phyloP scores from a whole-genome alignment of 176 grass and related monocot genomes.

The Tillandsia leiboldiana region DNA sequence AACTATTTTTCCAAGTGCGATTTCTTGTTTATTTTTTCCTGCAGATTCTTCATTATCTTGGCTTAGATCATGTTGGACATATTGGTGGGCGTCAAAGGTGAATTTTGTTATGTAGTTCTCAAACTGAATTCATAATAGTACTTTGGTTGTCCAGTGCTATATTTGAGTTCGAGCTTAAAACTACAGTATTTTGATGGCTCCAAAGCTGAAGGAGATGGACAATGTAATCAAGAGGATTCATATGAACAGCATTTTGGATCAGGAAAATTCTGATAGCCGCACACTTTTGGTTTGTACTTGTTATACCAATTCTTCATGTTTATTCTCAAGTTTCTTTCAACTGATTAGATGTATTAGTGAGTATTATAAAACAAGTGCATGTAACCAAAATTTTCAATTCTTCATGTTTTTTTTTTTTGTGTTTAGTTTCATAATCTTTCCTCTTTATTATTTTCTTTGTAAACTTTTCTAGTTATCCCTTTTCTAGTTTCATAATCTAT shows the following conservation, averaged over 20 bases:
- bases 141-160: not conserved
- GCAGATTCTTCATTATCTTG: constrained; percentile 90
- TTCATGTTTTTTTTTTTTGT: too few relatives aligned
- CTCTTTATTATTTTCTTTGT: too few relatives aligned
- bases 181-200: constrained; percentile 64
- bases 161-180: constrained; percentile 21
- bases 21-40: constrained; percentile 14
- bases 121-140: constrained; percentile 3
- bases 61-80: constrained; percentile 94
- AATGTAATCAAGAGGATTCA: constrained; percentile 78
- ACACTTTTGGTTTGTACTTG: constrained; percentile 61
- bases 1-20: not conserved
- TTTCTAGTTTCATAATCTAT: too few relatives aligned
- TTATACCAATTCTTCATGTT: constrained; percentile 16
- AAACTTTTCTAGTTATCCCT: too few relatives aligned
- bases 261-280: constrained; percentile 24
- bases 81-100: constrained; percentile 72
- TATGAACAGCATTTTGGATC: constrained; percentile 27
- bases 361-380: constrained; percentile 10
- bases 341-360: not conserved
- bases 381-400: not conserved
- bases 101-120: constrained; percentile 8
- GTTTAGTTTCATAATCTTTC: too few relatives aligned
- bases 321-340: constrained; percentile 1
- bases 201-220: constrained; percentile 97